Base-by-base conservation (phyloP, 441 rosid genomes). In the Breynia disticha region DNA sequence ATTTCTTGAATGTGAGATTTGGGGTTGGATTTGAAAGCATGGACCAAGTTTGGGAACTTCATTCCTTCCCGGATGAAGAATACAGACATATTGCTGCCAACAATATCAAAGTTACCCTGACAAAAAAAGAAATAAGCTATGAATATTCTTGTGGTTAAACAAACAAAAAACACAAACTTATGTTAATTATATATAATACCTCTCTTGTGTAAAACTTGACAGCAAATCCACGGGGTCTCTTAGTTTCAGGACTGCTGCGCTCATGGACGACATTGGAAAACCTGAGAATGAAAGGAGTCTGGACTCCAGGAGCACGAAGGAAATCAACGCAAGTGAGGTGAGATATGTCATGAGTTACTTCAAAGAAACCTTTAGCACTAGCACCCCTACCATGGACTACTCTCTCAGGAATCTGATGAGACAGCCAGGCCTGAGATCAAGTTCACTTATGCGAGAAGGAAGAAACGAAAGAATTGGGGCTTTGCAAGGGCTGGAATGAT, bases 301-400 rank as follows among this genome's bases (percentile, higher is more conserved):
- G 97, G 63, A 77, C 96, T 43, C 97, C 97, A 1, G 97, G 87
- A 14, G 90, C 82, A 13, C 97, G 86, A n/a, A 93, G 98, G 69
- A 93, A 93, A 71, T 93, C 98, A 57, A 97, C 98, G 66, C 87
- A 86, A 13, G 90, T 64, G 56, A 89, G 84, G 55, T 72, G 52
- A 42, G 96, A 76, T 57, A 93, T 64, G 57, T 86, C 85, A 38
- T 80, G 86, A 22, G 83, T 80, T 47, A 78, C 81, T 72, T 76
- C 86, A 46, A 81, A 81, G 69, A 81, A 81, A 22, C 83, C 87
- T 72, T 80, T 80, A 21, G 81, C 86, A 60, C 98, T 91, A 45
- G 95, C 95, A 54, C 98, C 95, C 77, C 98, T 81, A 28, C 97
- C 98, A 68, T 91, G 97, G 73, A 91, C 98, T 16, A 91, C 98